Conservation (phyloP, 169 alveolate genomes). For the Cryptosporidium sp. region DNA sequence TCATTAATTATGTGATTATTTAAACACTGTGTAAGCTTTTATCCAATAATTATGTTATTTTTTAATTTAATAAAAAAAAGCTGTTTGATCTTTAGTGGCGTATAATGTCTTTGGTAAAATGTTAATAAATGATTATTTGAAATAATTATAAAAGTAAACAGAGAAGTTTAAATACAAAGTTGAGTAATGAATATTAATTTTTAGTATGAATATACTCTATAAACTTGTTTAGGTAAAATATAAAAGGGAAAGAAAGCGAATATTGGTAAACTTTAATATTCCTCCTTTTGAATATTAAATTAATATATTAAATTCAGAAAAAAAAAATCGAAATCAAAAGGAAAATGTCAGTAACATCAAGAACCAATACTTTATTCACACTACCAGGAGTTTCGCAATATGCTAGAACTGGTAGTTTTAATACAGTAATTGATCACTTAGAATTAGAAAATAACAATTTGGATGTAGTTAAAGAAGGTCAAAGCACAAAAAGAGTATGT, state of each 20-base stretch:
- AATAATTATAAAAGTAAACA: conserved; percentile 5
- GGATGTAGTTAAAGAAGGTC: conserved; percentile 11
- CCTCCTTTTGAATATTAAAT: not conserved
- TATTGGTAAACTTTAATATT: not conserved
- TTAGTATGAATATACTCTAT: not conserved
- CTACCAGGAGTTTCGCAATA: conserved; percentile 53
- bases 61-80: not conserved
- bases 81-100: conserved; percentile 66
- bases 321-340: not conserved
- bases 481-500: not conserved
- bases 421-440: conserved; percentile 20
- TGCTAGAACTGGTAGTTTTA: conserved; percentile 32
- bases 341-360: conserved; percentile 10
- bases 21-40: not conserved
- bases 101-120: conserved; percentile 45
- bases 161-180: not conserved
- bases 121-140: conserved; percentile 28
- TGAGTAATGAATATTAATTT: not conserved
- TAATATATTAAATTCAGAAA: not conserved
- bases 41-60: too few relatives aligned
- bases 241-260: not conserved
- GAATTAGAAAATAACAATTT: conserved; percentile 10
- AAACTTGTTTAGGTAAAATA: not conserved
- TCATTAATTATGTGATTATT: not conserved
- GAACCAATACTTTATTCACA: conserved; percentile 52